A percentile compares a stretch with the other conserved stretches of the same genome.
Evolutionary conservation across 2,329 filamentous ascomycete species (phyloP).

Genomic region (Paraphaeosphaeria sporulosa): DNA sequence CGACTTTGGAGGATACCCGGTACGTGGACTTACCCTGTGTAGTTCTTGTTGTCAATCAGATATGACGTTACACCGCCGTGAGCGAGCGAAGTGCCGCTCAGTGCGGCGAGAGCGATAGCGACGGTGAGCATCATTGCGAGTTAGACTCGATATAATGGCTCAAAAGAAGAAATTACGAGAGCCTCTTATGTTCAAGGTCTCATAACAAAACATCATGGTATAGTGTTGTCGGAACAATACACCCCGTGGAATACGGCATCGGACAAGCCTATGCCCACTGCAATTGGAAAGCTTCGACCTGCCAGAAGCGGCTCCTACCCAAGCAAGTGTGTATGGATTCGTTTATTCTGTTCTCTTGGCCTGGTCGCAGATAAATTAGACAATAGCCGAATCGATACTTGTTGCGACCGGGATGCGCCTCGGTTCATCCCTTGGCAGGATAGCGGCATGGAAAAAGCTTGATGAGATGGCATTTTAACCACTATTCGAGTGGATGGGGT

Average conservation of each 20-base stretch:
- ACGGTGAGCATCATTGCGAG: constrained; percentile 7
- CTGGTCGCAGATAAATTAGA: neutral
- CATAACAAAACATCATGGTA: neutral
- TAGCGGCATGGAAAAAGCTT: neutral
- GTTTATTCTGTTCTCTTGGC: neutral
- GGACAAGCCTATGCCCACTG: neutral
- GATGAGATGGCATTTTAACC: neutral
- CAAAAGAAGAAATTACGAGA: neutral
- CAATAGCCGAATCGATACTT: neutral
- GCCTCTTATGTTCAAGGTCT: neutral
- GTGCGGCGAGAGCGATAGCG: constrained; percentile 1
- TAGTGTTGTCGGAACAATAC: neutral
- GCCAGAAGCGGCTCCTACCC: neutral
- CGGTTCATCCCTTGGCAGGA: neutral
- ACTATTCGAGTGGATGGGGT: neutral
- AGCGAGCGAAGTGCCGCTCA: constrained; percentile 12
- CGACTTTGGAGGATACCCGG: neutral
- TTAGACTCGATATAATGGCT: neutral
- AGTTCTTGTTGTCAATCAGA: constrained; percentile 10
- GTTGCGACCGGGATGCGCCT: neutral
- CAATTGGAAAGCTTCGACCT: neutral
- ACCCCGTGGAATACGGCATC: neutral
- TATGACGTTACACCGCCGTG: constrained; percentile 14
- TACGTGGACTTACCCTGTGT: constrained; percentile 4
- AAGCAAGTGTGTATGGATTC: neutral